Evolutionary conservation across 495 filamentous ascomycete species (phyloP).

Genomic region (Barbatosphaeria neglecta): DNA sequence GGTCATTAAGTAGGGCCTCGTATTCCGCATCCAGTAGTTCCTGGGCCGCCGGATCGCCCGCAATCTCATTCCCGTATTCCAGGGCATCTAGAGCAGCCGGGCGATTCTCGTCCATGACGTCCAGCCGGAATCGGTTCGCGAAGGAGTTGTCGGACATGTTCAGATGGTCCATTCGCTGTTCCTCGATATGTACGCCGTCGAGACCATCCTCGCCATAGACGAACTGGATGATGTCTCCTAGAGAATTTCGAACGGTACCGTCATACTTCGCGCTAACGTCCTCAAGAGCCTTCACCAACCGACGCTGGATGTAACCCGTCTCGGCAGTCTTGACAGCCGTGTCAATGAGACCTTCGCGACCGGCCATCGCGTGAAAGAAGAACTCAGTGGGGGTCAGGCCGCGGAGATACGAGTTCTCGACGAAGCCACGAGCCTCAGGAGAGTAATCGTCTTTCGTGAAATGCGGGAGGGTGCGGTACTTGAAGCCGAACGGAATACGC

Average conservation of each 20-base stretch:
- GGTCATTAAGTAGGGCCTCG: slow-evolving; percentile 63
- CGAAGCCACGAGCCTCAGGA: slow-evolving; percentile 91
- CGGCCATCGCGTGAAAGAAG: slow-evolving; percentile 99
- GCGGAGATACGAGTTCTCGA: slow-evolving; percentile 97
- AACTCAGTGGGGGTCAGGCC: slow-evolving; percentile 93
- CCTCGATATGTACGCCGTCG: slow-evolving; percentile 82
- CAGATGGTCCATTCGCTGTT: slow-evolving; percentile 79
- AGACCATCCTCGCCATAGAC: slow-evolving; percentile 95
- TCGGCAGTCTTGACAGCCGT: slow-evolving; percentile 99
- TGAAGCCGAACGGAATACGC: slow-evolving; percentile 98
- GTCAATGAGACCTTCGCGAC: slow-evolving; percentile 98
- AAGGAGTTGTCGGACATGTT: slow-evolving; percentile 62
- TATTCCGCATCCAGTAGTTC: slow-evolving; percentile 79
- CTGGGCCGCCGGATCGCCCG: slow-evolving; percentile 76
- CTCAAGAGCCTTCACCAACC: slow-evolving; percentile 94
- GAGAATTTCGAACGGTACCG: slow-evolving; percentile 90
- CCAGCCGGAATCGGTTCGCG: slow-evolving; percentile 70
- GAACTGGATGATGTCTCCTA: slow-evolving; percentile 95
- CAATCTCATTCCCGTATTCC: slow-evolving; percentile 78
- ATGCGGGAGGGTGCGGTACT: slow-evolving; percentile 91
- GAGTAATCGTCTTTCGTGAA: slow-evolving; percentile 99
- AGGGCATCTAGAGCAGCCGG: slow-evolving; percentile 61
- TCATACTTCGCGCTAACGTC: slow-evolving; percentile 98
- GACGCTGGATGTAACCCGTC: slow-evolving; percentile 97
- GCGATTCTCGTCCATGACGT: slow-evolving; percentile 69